Base-by-base conservation (phyloP, 768 basidiomycete species). In the Asterophora parasitica region DNA sequence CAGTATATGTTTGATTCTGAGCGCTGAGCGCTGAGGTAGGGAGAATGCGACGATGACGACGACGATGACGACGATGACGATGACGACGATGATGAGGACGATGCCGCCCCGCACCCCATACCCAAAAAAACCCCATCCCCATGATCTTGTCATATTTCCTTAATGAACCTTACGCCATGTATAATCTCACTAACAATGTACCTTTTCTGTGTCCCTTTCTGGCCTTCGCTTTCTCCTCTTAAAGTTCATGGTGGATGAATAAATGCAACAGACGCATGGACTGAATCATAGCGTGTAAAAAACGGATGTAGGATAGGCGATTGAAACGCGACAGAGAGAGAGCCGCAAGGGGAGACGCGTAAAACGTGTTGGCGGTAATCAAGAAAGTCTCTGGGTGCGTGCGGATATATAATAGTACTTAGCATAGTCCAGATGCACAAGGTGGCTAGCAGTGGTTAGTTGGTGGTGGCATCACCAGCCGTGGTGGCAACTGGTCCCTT, bases 401-500 rank as follows among this genome's bases (percentile, higher is more conserved):
- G n/a, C n/a, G n/a, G n/a, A n/a, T n/a, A n/a, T n/a, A n/a, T n/a
- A n/a, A n/a, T n/a, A n/a, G n/a, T n/a, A n/a, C n/a, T n/a, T n/a
- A n/a, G n/a, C n/a, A n/a, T n/a, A n/a, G n/a, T n/a, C n/a, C n/a
- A n/a, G n/a, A n/a, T n/a, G n/a, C n/a, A n/a, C n/a, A n/a, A n/a
- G n/a, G n/a, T n/a, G n/a, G n/a, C n/a, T n/a, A n/a, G 15, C 2
- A 27, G 2, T 4, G 7, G 26, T 17, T 40, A 40, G 26, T 40
- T 23, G 20, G 20, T 10, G 33, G 20, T 44, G 20, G 16, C 12
- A 7, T 20, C 30, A 32, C 16, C 31, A 36, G 39, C 11, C n/a
- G n/a, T n/a, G 17, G n/a, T 34, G 28, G 16, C 27, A 7, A 43
- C 23, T 27, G 50, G 43, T 2, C 44, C 53, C 53, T 69, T 74